These are phyloP conservation scores for Lachnellula occidentalis DNA, from an alignment of 2,329 filamentous ascomycete species.

Conservation along the genomic window DNA sequence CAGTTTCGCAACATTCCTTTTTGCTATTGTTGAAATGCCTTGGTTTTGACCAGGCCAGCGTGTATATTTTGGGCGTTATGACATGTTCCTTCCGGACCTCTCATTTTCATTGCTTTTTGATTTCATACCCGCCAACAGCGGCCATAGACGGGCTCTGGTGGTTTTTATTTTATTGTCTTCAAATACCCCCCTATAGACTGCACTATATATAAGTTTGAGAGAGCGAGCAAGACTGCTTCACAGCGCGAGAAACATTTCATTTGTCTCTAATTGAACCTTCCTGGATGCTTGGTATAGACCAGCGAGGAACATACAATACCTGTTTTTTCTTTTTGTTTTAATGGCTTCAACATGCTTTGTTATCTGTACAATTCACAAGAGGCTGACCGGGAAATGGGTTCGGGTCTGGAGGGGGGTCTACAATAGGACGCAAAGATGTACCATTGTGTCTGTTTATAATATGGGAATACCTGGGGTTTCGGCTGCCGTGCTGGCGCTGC, in stretches of 20 bases:
- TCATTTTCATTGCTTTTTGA: constrained; percentile 18
- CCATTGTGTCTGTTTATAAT: neutral
- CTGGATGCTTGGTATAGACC: neutral
- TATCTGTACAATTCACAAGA: constrained; percentile 5
- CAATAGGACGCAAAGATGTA: neutral
- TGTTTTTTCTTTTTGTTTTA: neutral
- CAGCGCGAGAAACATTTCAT: constrained; percentile 11
- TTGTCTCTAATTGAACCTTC: neutral
- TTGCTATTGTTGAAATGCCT: constrained; percentile 10
- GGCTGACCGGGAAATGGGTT: neutral
- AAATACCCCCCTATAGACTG: constrained; percentile 28
- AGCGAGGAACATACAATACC: neutral
- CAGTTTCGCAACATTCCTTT: constrained; percentile 23
- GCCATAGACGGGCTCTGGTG: constrained; percentile 17
- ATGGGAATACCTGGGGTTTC: neutral
- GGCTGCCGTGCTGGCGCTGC: constrained; percentile 4
- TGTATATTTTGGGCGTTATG: constrained; percentile 21
- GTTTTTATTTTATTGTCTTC: constrained; percentile 21
- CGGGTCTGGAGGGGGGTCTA: neutral
- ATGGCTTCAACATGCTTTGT: neutral
- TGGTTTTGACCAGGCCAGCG: constrained; percentile 14
- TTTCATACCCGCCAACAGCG: constrained; percentile 22
- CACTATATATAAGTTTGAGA: constrained; percentile 18
- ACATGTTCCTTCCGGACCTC: constrained; percentile 12
- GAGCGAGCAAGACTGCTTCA: constrained; percentile 10